Percentiles rank a stretch among this genome's conserved stretches.
Conservation (phyloP, 768 basidiomycete genomes). For the Boletus huronensis region DNA sequence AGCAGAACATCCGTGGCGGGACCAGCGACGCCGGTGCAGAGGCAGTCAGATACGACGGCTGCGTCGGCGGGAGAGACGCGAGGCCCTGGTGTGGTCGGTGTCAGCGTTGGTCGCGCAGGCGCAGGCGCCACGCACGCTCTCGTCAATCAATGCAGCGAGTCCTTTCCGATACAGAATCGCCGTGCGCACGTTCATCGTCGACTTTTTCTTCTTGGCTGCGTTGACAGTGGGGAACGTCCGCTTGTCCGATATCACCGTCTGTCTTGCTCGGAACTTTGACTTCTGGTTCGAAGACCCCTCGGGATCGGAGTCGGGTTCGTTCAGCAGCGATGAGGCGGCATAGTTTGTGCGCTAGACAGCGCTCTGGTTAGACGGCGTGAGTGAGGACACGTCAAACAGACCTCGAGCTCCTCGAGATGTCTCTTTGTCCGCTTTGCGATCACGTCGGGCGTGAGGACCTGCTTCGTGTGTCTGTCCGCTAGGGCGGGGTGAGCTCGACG, state of each 20-base stretch:
- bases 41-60: slow-evolving; percentile 72
- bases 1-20: slow-evolving; percentile 71
- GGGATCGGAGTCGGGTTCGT: slow-evolving; percentile 30
- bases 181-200: slow-evolving; percentile 74
- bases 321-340: slow-evolving; percentile 42
- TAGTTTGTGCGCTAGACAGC: slow-evolving; percentile 69
- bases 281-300: slow-evolving; percentile 25
- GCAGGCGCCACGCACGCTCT: slow-evolving; percentile 57
- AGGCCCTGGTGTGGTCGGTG: slow-evolving; percentile 46
- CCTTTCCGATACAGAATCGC: slow-evolving; percentile 83
- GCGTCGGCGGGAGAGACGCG: slow-evolving; percentile 45
- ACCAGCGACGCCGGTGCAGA: slow-evolving; percentile 53
- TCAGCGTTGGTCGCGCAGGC: neutral
- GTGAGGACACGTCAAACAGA: slow-evolving; percentile 21
- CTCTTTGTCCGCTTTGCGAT: slow-evolving; percentile 72
- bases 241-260: slow-evolving; percentile 74
- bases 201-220: slow-evolving; percentile 61
- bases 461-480: slow-evolving; percentile 46
- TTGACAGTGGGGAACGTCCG: slow-evolving; percentile 39
- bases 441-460: slow-evolving; percentile 55
- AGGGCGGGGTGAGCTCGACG: slow-evolving; percentile 8
- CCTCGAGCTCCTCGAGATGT: slow-evolving; percentile 86
- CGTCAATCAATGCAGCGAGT: slow-evolving; percentile 67
- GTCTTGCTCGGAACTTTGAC: slow-evolving; percentile 64
- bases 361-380: neutral